phyloP scores from a whole-genome alignment of 73 alveolate genomes.

The Paramecium bursaria region DNA sequence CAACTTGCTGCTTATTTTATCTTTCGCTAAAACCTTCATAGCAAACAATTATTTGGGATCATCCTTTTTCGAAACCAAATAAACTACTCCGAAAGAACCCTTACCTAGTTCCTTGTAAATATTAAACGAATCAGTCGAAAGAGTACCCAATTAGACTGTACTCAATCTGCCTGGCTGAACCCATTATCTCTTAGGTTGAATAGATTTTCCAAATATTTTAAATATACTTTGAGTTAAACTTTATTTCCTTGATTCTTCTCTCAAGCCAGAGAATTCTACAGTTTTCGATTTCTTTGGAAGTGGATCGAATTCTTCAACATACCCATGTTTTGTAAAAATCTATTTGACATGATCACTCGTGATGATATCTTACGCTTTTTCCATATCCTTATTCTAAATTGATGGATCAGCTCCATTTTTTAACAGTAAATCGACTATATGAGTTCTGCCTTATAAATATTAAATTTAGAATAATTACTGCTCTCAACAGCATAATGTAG shows the following conservation, averaged over 20 bases:
- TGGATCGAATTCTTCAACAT: constrained; percentile 22
- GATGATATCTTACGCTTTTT: not conserved
- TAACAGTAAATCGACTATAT: not conserved
- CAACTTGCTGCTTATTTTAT: constrained; percentile 68
- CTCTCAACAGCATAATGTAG: constrained; percentile 47
- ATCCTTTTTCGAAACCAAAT: constrained; percentile 52
- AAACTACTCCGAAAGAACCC: constrained; percentile 71
- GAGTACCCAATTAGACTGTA: not conserved
- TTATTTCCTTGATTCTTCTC: constrained; percentile 4
- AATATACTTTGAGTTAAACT: constrained; percentile 31
- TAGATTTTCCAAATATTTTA: constrained; percentile 3
- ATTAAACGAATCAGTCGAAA: constrained; percentile 25
- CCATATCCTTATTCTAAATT: not conserved
- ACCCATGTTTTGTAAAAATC: constrained; percentile 26
- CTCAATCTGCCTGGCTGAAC: not conserved
- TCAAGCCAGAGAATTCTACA: not conserved
- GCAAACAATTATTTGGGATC: constrained; percentile 57
- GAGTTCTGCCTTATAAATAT: not conserved
- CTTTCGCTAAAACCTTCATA: constrained; percentile 72
- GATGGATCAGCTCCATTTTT: constrained; percentile 24
- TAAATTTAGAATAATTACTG: not conserved
- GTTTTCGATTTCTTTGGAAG: not conserved
- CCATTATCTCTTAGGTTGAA: not conserved
- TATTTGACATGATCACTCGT: not conserved
- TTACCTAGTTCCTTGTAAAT: constrained; percentile 64